phyloP scores from a whole-genome alignment of 2,329 filamentous ascomycete species.

The Fusarium sulawesiense region DNA sequence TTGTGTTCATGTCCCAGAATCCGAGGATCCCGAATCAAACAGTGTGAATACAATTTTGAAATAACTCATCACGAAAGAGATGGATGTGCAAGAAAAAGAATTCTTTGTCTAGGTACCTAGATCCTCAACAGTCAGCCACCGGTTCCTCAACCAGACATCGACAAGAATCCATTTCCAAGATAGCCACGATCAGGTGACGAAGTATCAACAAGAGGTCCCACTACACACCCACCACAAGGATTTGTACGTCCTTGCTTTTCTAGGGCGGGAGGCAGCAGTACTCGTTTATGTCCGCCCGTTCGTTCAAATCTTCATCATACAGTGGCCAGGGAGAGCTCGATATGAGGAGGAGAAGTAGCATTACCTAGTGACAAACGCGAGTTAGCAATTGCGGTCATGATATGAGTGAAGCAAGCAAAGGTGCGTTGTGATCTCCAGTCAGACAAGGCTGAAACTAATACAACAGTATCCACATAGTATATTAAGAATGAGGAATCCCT shows the following conservation, averaged over 20 bases:
- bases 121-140: constrained; percentile 49
- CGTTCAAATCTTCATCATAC: constrained; percentile 74
- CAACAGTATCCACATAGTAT: constrained; percentile 72
- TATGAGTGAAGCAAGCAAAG: constrained; percentile 22
- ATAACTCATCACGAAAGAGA: constrained; percentile 60
- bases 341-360: constrained; percentile 12
- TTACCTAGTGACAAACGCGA: constrained; percentile 57
- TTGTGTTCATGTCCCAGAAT: constrained; percentile 64
- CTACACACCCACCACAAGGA: constrained; percentile 64
- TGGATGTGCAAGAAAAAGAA: constrained; percentile 31
- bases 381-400: constrained; percentile 52
- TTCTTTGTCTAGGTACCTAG: constrained; percentile 51
- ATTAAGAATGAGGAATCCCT: constrained; percentile 77
- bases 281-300: constrained; percentile 77
- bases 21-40: constrained; percentile 62
- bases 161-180: constrained; percentile 48
- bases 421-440: constrained; percentile 57
- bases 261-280: constrained; percentile 59
- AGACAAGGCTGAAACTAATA: constrained; percentile 76
- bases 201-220: constrained; percentile 71
- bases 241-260: constrained; percentile 72
- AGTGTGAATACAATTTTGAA: constrained; percentile 67
- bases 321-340: constrained; percentile 43
- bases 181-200: constrained; percentile 71
- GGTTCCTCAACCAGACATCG: constrained; percentile 33